These are phyloP conservation scores for Borovskyia barvae DNA, from an alignment of 208 protist species.

Conservation along the genomic window DNA sequence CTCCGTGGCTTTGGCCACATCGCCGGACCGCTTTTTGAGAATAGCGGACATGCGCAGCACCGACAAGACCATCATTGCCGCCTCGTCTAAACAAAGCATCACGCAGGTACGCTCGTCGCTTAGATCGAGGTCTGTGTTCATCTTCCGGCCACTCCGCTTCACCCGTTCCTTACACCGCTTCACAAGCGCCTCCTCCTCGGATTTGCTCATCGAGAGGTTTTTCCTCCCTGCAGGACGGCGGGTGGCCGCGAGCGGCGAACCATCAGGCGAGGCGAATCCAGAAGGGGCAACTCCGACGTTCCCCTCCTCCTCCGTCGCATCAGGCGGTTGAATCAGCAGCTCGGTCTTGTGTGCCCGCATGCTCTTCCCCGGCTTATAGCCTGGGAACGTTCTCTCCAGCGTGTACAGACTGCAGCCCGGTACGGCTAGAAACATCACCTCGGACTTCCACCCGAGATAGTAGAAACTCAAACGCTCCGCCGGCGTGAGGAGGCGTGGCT, in stretches of 20 bases:
- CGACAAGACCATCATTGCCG: neutral
- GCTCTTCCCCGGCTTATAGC: constrained; percentile 2
- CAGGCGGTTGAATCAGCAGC: no score
- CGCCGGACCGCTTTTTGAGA: neutral
- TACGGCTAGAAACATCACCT: neutral
- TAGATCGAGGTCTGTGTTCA: constrained; percentile 3
- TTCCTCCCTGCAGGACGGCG: no score
- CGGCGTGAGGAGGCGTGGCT: neutral
- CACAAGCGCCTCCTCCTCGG: neutral
- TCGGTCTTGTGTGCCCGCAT: neutral
- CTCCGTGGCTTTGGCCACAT: neutral
- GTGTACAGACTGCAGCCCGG: neutral
- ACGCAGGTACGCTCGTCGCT: constrained; percentile 10
- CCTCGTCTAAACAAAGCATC: neutral
- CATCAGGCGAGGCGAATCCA: no score
- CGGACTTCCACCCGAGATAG: neutral
- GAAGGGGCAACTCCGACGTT: no score
- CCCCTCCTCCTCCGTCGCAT: neutral
- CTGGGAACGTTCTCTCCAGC: neutral
- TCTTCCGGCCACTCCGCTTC: neutral
- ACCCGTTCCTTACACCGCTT: neutral
- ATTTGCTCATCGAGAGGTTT: no score
- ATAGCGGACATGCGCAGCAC: neutral
- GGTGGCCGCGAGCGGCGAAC: no score
- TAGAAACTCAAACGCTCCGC: neutral